Evolutionary conservation across 2,329 filamentous ascomycete species (phyloP), one percentile per base, ranked within the genome.

Genomic region (Teratosphaeria epicoccoides): DNA sequence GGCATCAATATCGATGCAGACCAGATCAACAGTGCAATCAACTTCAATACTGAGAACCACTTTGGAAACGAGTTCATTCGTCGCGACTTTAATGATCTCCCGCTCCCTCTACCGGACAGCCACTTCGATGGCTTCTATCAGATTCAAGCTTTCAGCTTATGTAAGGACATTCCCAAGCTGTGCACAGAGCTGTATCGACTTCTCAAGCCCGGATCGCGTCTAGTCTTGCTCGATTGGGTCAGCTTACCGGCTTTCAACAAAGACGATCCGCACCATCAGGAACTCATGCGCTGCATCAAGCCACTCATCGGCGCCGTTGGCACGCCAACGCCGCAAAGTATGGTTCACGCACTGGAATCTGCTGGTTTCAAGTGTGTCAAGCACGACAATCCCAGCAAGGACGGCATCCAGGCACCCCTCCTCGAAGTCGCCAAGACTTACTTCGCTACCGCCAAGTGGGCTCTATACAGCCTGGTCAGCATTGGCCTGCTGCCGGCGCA

Each of bases 61-160:
- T 51, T 59, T 10, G 47, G 46, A 11, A 64, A 64, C 51, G 51
- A 49, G 9, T 64, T 64, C 52, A 44, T 62, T 10, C 47, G 47
- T 44, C 50, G 49, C 43, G 62, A 64, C 54, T 61, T 63, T 52
- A 64, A 64, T 52, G 59, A 61, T 6, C 55, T 63, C 3, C 62
- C 62, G 1, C 52, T 63, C 17, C 62, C 62, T 11, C 49, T 64
- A 14, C 51, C 57, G 11, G 51, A 55, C n/a, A 52, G 52, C 20
- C 47, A 57, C 17, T 63, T 62, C 47, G 62, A 64, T 50, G 61
- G 55, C 55, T 63, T 64, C 54, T 64, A 64, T 52, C 57, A 64
- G 47, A 63, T 64, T 26, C 62, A 64, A 47, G 62, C 62, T 22
- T 62, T 64, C 55, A 61, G 57, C 45, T 51, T 64, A 6, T 60